Percentiles rank a stretch among this genome's conserved stretches.
These are phyloP conservation scores for Jamesozyma jinghongensis DNA, from an alignment of 805 yeast genomes.

Conservation along the genomic window DNA sequence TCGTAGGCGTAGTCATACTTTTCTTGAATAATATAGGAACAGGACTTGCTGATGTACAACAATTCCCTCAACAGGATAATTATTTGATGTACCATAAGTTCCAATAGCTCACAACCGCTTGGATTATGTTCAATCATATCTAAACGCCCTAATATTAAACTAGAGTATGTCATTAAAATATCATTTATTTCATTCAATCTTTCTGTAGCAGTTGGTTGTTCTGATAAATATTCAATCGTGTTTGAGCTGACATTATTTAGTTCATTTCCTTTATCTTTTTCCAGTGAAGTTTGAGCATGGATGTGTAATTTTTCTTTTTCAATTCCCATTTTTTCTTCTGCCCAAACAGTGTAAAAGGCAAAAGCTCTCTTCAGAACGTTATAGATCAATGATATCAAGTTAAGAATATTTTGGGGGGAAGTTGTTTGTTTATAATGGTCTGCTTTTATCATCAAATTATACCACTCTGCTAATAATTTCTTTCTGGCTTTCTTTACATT, in stretches of 20 bases:
- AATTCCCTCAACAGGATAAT: constrained; percentile 56
- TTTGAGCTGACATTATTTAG: background rate
- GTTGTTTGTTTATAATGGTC: constrained; percentile 63
- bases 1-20: constrained; percentile 24
- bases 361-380: constrained; percentile 60
- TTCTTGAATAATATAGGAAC: constrained; percentile 30
- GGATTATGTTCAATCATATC: constrained; percentile 70
- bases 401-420: constrained; percentile 47
- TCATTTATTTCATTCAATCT: constrained; percentile 59
- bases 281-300: background rate
- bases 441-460: constrained; percentile 64
- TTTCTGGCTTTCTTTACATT: constrained; percentile 57
- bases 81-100: constrained; percentile 58
- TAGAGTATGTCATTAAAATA: constrained; percentile 50
- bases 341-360: constrained; percentile 63
- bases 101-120: constrained; percentile 58
- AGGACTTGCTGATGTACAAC: constrained; percentile 47
- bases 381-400: constrained; percentile 52
- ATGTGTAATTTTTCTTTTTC: constrained; percentile 19
- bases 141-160: constrained; percentile 62
- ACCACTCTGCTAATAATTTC: constrained; percentile 70
- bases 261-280: background rate
- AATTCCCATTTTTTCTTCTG: constrained; percentile 46
- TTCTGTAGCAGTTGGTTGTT: constrained; percentile 53
- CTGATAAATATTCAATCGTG: constrained; percentile 2